Evolutionary conservation across 805 yeast genomes (phyloP).

Genomic region (Zygotorulaspora danielsina): DNA sequence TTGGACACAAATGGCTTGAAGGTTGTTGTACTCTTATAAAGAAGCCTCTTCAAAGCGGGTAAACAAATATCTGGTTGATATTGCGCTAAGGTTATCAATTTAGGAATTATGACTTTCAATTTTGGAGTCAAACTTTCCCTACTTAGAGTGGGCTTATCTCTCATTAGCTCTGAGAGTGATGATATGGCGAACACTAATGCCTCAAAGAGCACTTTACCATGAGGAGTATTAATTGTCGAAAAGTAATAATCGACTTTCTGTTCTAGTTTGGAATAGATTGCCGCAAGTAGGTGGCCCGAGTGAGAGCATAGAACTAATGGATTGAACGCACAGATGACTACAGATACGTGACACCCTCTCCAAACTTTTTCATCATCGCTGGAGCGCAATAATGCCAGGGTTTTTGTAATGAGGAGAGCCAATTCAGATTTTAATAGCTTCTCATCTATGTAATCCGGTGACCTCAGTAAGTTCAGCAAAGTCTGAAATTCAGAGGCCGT

Average conservation of each 20-base stretch:
- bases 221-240: conserved; percentile 18
- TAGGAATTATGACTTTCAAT: conserved; percentile 55
- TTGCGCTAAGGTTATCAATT: conserved; percentile 45
- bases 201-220: conserved; percentile 24
- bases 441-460: conserved; percentile 31
- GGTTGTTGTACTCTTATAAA: conserved; percentile 65
- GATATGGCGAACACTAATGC: conserved; percentile 33
- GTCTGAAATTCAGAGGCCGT: conserved; percentile 31
- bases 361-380: conserved; percentile 46
- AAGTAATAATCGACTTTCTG: conserved; percentile 24
- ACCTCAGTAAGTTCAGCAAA: conserved; percentile 25
- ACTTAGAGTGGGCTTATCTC: conserved; percentile 79
- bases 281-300: conserved; percentile 29
- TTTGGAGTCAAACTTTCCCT: conserved; percentile 82
- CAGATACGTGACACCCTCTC: conserved; percentile 54
- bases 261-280: conserved; percentile 29
- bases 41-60: conserved; percentile 41
- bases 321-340: conserved; percentile 40
- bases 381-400: conserved; percentile 43
- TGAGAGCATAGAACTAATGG: conserved; percentile 35
- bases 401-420: conserved; percentile 33
- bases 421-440: conserved; percentile 32
- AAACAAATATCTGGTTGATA: conserved; percentile 38
- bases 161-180: conserved; percentile 41
- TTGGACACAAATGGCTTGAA: conserved; percentile 74